Base-by-base conservation (phyloP, 208 protist genomes). In the Crithidia expoeki region DNA sequence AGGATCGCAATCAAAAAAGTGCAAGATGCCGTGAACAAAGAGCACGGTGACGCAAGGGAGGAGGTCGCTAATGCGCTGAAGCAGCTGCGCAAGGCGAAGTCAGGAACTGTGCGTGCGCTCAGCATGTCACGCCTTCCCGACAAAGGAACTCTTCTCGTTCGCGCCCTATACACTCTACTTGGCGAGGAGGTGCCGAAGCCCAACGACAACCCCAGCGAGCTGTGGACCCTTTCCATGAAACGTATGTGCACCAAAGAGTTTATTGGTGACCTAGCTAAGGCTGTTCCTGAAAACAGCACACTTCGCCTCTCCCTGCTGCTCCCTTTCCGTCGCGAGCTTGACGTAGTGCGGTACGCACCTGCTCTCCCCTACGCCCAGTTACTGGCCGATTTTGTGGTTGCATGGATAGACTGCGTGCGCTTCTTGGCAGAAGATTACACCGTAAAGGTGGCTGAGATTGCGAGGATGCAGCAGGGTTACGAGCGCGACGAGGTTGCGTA, bases 111-210 rank as follows among this genome's bases (percentile, higher is more conserved):
- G n/a, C 85, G 81, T 10, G 51, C 73, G 32, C 76, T 91, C 59
- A 64, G 40, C 49, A 74, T 70, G 11, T 73, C 80, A 34, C 76
- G 73, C 17, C 63, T 69, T 11, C 67, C 81, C 28, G 62, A 85
- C 10, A 89, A 88, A 56, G 84, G 82, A 4, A 21, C 58, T 0
- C 60, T 87, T 25, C 77, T 94, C 52, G 67, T 90, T 33, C 78
- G 79, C 19, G 70, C 75, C 21, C 58, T 90, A 12, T 94, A 85
- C 68, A 72, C 78, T 30, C 51, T 90, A 42, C 56, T 94, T 46
- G 81, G 79, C 14, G 84, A 94, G 42, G 88, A 94, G 38, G 38
- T 90, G 25, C 84, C 71, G 19, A 65, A 71, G 60, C 53, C 73
- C 65, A 67, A 47, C n/a, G 73, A 64, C 36, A 79, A 57, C 50